These are phyloP conservation scores for Garcia nutans DNA, from an alignment of 345 rosid genomes.

Conservation along the genomic window DNA sequence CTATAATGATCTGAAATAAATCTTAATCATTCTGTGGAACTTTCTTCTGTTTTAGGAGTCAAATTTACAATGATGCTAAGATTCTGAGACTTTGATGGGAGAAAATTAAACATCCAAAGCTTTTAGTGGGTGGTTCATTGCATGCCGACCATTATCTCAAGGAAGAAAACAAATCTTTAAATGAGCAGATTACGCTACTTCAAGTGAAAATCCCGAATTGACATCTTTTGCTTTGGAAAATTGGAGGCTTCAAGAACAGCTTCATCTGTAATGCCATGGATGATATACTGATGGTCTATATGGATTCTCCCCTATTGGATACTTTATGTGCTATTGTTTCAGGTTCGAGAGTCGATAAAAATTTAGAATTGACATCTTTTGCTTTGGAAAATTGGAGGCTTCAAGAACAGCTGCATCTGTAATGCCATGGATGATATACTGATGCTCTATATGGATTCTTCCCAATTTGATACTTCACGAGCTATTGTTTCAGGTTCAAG, in stretches of 20 bases:
- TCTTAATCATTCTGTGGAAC: too few species aligned
- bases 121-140: constrained; percentile 43
- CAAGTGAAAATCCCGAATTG: constrained; percentile 57
- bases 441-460: constrained; percentile 19
- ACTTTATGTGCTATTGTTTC: too few species aligned
- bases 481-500: constrained; percentile 54
- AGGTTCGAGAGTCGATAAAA: too few species aligned
- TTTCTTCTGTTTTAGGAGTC: too few species aligned
- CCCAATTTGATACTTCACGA: constrained; percentile 4
- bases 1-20: too few species aligned
- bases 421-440: constrained; percentile 27
- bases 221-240: constrained; percentile 59
- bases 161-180: constrained; percentile 61
- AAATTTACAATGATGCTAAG: too few species aligned
- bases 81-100: too few species aligned
- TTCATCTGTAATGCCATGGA: constrained; percentile 50
- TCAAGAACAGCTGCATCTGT: constrained; percentile 64
- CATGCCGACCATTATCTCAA: constrained; percentile 50
- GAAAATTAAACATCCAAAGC: too few species aligned
- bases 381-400: constrained; percentile 66
- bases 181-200: constrained; percentile 66
- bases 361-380: constrained; percentile 51
- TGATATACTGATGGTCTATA: constrained; percentile 21
- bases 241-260: constrained; percentile 62
- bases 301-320: too few species aligned